phyloP scores from a whole-genome alignment of 2,329 filamentous ascomycete species.

The Xylaria sp. region DNA sequence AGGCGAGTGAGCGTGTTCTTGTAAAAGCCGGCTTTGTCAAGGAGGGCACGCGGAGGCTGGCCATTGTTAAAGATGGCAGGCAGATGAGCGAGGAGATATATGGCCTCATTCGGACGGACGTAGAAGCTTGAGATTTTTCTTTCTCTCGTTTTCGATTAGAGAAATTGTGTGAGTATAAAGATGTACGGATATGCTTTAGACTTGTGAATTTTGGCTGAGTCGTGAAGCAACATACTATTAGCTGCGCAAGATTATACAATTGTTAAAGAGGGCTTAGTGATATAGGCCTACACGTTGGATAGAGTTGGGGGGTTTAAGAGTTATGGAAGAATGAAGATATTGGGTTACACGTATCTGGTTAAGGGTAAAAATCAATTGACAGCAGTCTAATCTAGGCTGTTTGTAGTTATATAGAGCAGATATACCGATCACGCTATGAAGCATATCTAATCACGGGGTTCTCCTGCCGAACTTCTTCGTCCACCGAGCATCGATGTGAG shows the following conservation, averaged over 20 bases:
- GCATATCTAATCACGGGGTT: not conserved
- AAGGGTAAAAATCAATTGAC: not conserved
- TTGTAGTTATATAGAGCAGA: not conserved
- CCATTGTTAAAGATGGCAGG: slow-evolving; percentile 49
- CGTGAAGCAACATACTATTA: not conserved
- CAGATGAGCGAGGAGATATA: slow-evolving; percentile 47
- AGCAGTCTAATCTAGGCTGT: slow-evolving; percentile 10
- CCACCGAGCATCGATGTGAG: slow-evolving; percentile 52
- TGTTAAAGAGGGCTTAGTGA: not conserved
- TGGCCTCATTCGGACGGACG: slow-evolving; percentile 48
- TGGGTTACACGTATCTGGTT: too few relatives aligned
- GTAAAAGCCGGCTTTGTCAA: slow-evolving; percentile 48
- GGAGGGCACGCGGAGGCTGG: slow-evolving; percentile 52
- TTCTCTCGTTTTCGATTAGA: too few relatives aligned
- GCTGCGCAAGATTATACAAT: too few relatives aligned
- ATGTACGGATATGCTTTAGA: too few relatives aligned
- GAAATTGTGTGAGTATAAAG: too few relatives aligned
- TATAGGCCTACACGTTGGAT: not conserved
- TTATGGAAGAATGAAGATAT: not conserved
- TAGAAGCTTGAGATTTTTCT: slow-evolving; percentile 17
- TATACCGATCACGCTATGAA: not conserved
- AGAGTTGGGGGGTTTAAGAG: not conserved
- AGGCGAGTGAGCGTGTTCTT: slow-evolving; percentile 51
- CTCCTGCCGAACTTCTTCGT: slow-evolving; percentile 53
- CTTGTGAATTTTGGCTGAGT: too few relatives aligned